phyloP scores from a whole-genome alignment of 1,284 basidiomycete genomes.

The Apiotrichum akiyoshidainum region DNA sequence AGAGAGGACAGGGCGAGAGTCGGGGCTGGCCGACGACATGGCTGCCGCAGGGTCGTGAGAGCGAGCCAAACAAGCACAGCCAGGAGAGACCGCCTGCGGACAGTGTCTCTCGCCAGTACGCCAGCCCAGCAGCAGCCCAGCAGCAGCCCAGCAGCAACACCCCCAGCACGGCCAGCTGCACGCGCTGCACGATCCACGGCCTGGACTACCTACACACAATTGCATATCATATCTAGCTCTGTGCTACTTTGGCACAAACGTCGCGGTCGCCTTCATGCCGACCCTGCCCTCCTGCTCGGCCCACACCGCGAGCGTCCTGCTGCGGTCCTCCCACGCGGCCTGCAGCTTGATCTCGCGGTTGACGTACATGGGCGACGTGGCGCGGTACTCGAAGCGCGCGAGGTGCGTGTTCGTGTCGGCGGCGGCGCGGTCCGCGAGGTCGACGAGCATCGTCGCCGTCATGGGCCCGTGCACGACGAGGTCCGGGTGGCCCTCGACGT shows the following conservation, averaged over 20 bases:
- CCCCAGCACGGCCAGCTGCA: too few species aligned
- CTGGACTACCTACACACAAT: too few species aligned
- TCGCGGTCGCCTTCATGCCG: constrained; percentile 62
- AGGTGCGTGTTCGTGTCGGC: constrained; percentile 39
- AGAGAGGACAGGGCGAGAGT: too few species aligned
- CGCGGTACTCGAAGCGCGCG: constrained; percentile 65
- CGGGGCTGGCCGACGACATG: too few species aligned
- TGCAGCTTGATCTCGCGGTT: constrained; percentile 59
- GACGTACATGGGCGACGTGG: constrained; percentile 68
- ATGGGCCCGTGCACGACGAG: constrained; percentile 77
- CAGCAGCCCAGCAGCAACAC: too few species aligned
- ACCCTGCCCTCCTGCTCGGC: constrained; percentile 61
- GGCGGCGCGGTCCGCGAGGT: constrained; percentile 53
- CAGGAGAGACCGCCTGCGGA: too few species aligned
- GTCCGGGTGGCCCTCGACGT: constrained; percentile 71
- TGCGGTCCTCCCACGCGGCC: constrained; percentile 53
- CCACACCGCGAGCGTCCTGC: constrained; percentile 53
- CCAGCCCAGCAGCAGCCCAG: too few species aligned
- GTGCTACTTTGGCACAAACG: background rate
- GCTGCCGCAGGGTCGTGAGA: too few species aligned
- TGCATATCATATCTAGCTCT: too few species aligned
- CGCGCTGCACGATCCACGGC: too few species aligned
- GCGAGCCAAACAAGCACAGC: too few species aligned
- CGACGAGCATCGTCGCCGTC: constrained; percentile 71
- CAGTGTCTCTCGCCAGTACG: too few species aligned